Percentiles rank a stretch among this genome's conserved stretches.
These are phyloP conservation scores for Bruguiera hainesii DNA, from an alignment of 441 rosid genomes.

Conservation along the genomic window DNA sequence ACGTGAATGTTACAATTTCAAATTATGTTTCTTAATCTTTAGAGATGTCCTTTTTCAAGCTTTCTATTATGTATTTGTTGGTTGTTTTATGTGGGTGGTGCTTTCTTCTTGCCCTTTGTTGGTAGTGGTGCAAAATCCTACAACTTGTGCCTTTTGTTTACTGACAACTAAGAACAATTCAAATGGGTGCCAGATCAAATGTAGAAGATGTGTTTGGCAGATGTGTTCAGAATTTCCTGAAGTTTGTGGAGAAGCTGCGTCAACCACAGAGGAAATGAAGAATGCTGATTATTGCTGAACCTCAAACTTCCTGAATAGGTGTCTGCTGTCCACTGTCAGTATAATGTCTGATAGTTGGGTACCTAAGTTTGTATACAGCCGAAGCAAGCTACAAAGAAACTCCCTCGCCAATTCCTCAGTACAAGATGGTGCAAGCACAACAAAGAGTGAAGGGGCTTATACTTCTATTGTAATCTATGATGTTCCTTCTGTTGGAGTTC, in stretches of 20 bases:
- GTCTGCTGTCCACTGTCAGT: constrained; percentile 35
- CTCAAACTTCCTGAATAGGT: constrained; percentile 31
- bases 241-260: constrained; percentile 35
- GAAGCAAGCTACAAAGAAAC: constrained; percentile 44
- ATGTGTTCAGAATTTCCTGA: constrained; percentile 48
- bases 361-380: constrained; percentile 36
- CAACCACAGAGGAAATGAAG: constrained; percentile 30
- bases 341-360: constrained; percentile 34
- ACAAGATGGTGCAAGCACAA: constrained; percentile 21
- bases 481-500: constrained; percentile 28
- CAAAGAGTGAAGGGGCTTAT: constrained; percentile 36
- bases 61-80: no score
- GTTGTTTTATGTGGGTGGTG: no score
- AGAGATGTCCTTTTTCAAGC: no score
- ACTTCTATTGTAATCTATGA: constrained; percentile 40
- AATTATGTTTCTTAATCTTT: no score
- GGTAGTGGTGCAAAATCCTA: no score
- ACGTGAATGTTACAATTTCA: no score
- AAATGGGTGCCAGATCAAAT: no score
- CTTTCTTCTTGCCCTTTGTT: no score
- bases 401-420: constrained; percentile 30
- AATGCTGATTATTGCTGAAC: constrained; percentile 30
- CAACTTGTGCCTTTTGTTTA: no score
- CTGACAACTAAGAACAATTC: no score
- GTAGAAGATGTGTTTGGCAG: background rate